Percentiles rank a stretch among this genome's conserved stretches.
Conservation (phyloP, 1,284 basidiomycete genomes). For the Ganoderma multipileum region DNA sequence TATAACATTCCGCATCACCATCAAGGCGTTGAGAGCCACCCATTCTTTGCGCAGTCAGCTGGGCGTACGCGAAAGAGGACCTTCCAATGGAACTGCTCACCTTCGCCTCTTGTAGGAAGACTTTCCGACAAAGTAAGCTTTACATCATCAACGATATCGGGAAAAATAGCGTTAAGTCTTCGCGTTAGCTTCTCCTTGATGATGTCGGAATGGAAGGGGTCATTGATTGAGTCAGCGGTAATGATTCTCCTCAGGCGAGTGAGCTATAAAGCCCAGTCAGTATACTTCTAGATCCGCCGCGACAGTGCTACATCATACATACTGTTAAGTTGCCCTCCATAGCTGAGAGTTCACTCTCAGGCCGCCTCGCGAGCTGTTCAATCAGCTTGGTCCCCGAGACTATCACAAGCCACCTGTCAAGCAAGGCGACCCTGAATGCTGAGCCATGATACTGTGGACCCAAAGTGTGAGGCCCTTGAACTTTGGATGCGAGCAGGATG, state of each 20-base stretch:
- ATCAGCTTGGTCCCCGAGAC: constrained; percentile 39
- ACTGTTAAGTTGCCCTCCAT: constrained; percentile 33
- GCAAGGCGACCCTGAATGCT: constrained; percentile 44
- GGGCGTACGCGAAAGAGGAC: background rate
- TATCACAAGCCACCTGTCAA: constrained; percentile 43
- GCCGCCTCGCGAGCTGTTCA: constrained; percentile 44
- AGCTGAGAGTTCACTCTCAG: constrained; percentile 44
- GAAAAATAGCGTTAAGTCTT: constrained; percentile 33
- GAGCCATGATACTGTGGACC: constrained; percentile 34
- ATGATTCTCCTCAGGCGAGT: constrained; percentile 32
- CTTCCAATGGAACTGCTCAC: constrained; percentile 25
- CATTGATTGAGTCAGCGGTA: constrained; percentile 39
- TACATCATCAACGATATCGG: constrained; percentile 38
- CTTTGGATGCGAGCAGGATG: no score
- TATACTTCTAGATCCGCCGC: background rate
- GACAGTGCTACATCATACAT: background rate
- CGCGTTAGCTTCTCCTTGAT: constrained; percentile 36
- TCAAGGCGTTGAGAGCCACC: constrained; percentile 21
- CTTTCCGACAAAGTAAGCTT: constrained; percentile 28
- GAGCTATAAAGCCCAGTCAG: background rate
- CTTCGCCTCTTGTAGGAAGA: constrained; percentile 21
- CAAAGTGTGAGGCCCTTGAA: background rate
- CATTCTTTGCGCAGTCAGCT: constrained; percentile 29
- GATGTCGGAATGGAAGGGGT: constrained; percentile 40
- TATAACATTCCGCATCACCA: constrained; percentile 32